These are phyloP conservation scores for Melanopsichium pennsylvanicum DNA, from an alignment of 1,284 basidiomycete genomes.

Conservation along the genomic window DNA sequence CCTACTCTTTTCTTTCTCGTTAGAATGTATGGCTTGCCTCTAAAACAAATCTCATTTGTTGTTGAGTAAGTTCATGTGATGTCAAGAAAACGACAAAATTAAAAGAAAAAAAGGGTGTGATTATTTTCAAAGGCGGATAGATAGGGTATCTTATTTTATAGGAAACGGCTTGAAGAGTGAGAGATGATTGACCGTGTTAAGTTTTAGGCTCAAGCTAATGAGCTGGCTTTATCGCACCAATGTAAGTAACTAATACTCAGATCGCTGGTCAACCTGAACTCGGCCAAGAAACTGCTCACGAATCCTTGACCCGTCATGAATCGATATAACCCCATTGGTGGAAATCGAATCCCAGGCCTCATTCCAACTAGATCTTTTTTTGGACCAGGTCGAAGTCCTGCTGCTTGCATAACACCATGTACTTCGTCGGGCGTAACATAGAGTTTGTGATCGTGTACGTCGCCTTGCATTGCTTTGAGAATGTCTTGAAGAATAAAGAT, in stretches of 20 bases:
- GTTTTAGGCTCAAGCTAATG: not conserved
- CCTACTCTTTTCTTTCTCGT: not conserved
- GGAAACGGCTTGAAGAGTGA: too few relatives aligned
- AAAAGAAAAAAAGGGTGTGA: too few relatives aligned
- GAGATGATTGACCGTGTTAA: too few relatives aligned
- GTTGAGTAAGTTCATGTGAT: too few relatives aligned
- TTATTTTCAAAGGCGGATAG: too few relatives aligned
- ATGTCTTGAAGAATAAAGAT: slow-evolving; percentile 43
- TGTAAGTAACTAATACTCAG: slow-evolving; percentile 30
- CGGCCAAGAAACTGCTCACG: slow-evolving; percentile 10
- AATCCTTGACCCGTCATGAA: slow-evolving; percentile 26
- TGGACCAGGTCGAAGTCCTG: slow-evolving; percentile 14
- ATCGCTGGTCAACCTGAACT: slow-evolving; percentile 14
- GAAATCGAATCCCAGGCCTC: slow-evolving; percentile 15
- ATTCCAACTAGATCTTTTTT: slow-evolving; percentile 18
- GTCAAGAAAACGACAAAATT: too few relatives aligned
- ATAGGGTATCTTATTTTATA: too few relatives aligned
- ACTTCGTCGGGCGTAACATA: slow-evolving; percentile 34
- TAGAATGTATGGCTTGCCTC: not conserved
- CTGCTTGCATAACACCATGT: slow-evolving; percentile 1
- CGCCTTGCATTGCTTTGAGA: slow-evolving; percentile 34
- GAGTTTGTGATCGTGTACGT: slow-evolving; percentile 46
- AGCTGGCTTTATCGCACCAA: slow-evolving; percentile 17
- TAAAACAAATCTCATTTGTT: too few relatives aligned
- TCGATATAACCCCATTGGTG: slow-evolving; percentile 12